Base-by-base conservation (phyloP, 106 monocot genomes). In the Ottelia alismoides region DNA sequence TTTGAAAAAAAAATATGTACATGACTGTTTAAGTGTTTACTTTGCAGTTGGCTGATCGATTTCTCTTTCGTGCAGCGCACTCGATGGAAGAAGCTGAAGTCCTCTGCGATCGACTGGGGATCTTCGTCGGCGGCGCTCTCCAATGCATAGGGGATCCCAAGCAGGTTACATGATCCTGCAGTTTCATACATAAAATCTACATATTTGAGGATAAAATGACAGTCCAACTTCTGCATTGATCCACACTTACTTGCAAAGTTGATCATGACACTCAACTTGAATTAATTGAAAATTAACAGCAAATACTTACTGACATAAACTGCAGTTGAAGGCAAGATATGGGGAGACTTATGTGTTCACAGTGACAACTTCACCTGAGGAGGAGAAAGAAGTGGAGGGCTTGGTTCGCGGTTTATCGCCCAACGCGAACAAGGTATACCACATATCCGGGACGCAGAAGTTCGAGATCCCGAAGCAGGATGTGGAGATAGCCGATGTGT, bases 11-110 rank as follows among this genome's bases (percentile, higher is more conserved):
- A n/a, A n/a, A n/a, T n/a, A n/a, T n/a, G n/a, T n/a, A n/a, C n/a
- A n/a, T n/a, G n/a, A n/a, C n/a, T n/a, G n/a, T n/a, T n/a, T n/a
- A n/a, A n/a, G n/a, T n/a, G n/a, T n/a, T 6, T 45, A n/a, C 28
- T 31, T 2, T 25, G 22, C 52, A 2, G 7, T 7, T 10, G n/a
- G 12, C 53, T 18, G 43, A 11, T 44, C 43, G 9, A 2, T n/a
- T 47, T 20, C 45, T 48, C 5, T 16, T 22, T 2, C 71, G n/a
- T 77, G 49, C 78, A 88, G 88, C 88, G 49, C 82, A 88, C 67
- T 83, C 88, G 45, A 88, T 88, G 82, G 88, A 88, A 61, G 88
- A 83, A 43, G 82, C 87, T 45, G 87, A 87, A 58, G 68, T 78
- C 20, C 64, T 87, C 30, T 83, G 82, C 20, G 88, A 88, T 51